Conservation (phyloP, 2,329 filamentous ascomycete genomes). For the Periconia digitata region DNA sequence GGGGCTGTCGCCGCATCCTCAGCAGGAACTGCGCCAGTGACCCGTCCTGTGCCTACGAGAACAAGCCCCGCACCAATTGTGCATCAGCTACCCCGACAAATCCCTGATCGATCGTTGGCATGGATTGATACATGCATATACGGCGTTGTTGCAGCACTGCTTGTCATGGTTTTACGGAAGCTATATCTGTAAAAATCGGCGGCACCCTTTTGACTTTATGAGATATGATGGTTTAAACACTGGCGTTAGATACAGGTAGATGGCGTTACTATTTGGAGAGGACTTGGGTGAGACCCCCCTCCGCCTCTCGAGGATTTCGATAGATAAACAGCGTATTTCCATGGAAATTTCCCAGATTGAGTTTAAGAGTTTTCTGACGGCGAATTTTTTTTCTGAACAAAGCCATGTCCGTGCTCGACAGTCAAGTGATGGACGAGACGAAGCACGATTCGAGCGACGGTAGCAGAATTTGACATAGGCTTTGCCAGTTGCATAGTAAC, state of each 20-base stretch:
- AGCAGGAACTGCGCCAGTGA: background rate
- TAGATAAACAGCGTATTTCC: no score
- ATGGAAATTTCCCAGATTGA: background rate
- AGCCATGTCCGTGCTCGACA: no score
- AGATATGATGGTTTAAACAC: background rate
- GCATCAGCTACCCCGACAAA: constrained; percentile 26
- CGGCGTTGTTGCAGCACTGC: constrained; percentile 68
- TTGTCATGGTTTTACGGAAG: constrained; percentile 66
- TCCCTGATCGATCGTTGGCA: constrained; percentile 59
- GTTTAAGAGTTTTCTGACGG: background rate
- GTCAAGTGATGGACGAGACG: no score
- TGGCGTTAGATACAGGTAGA: background rate
- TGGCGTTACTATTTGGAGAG: background rate
- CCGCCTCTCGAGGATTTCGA: background rate
- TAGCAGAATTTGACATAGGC: no score
- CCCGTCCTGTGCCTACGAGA: constrained; percentile 14
- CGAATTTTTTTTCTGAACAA: no score
- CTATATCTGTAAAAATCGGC: constrained; percentile 24
- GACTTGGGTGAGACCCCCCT: background rate
- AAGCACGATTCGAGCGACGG: no score
- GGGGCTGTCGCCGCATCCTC: background rate
- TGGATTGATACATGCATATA: constrained; percentile 85
- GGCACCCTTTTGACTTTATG: background rate
- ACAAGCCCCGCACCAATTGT: constrained; percentile 15
- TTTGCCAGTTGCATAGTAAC: no score